Evolutionary conservation across 495 filamentous ascomycete genomes (phyloP).

Genomic region (Immersiella caudata): DNA sequence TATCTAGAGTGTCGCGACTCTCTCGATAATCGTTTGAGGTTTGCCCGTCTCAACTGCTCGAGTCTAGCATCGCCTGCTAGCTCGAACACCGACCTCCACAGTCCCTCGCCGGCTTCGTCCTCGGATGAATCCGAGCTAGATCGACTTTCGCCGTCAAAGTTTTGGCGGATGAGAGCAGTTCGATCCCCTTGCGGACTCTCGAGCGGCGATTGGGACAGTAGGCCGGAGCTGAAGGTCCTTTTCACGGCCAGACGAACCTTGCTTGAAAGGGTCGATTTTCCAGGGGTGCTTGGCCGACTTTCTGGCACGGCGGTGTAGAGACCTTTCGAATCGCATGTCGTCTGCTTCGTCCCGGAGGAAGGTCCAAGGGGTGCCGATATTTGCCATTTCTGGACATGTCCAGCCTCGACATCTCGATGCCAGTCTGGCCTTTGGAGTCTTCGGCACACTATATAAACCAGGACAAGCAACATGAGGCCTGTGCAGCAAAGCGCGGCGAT

Average conservation of each 20-base stretch:
- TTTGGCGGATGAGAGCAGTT: not conserved
- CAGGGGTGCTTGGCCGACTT: not conserved
- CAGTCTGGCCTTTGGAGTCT: constrained; percentile 6
- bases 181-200: not conserved
- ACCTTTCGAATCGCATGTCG: constrained; percentile 9
- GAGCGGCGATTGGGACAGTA: not conserved
- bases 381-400: constrained; percentile 5
- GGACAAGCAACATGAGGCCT: not conserved
- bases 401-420: constrained; percentile 2
- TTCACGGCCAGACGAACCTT: constrained; percentile 1
- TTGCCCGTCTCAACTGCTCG: constrained; percentile 6
- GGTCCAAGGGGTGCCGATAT: not conserved
- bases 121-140: constrained; percentile 1
- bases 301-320: constrained; percentile 9
- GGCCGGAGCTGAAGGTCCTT: constrained; percentile 1
- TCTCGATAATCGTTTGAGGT: constrained; percentile 17
- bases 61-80: constrained; percentile 19
- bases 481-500: constrained; percentile 11
- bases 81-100: constrained; percentile 28
- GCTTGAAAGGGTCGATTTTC: not conserved
- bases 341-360: not conserved
- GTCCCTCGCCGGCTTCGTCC: not conserved
- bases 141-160: not conserved
- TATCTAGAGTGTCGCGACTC: constrained; percentile 11
- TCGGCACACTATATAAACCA: not conserved